phyloP scores from a whole-genome alignment of 2,329 filamentous ascomycete genomes.

The Madurella fahalii region DNA sequence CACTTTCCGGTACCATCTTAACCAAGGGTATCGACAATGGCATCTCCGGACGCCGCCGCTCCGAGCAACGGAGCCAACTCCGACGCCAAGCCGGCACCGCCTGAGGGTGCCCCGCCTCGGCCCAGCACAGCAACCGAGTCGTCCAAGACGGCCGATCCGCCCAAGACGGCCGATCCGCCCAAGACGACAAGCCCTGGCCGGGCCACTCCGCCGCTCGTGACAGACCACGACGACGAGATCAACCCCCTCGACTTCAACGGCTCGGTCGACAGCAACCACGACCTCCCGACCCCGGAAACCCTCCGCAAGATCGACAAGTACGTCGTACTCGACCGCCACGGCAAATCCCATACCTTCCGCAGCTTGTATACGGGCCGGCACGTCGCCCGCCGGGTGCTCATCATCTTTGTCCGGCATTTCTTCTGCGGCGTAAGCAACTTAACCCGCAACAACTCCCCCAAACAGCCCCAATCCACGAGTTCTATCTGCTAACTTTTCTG shows the following conservation, averaged over 20 bases:
- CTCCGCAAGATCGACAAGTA: constrained; percentile 51
- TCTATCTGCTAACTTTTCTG: not conserved
- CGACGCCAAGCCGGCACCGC: constrained; percentile 9
- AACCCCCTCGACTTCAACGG: constrained; percentile 50
- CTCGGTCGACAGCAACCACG: constrained; percentile 52
- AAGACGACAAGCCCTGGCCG: not conserved
- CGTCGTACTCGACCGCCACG: constrained; percentile 57
- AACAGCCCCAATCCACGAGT: too few species aligned
- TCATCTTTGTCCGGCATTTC: constrained; percentile 76
- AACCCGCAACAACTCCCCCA: too few species aligned
- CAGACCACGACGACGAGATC: constrained; percentile 13
- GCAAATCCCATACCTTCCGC: constrained; percentile 58
- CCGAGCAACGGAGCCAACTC: constrained; percentile 1
- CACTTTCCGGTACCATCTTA: not conserved
- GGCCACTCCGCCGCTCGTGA: not conserved
- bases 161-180: not conserved
- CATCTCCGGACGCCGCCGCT: constrained; percentile 1
- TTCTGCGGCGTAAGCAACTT: constrained; percentile 79
- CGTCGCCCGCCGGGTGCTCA: constrained; percentile 54
- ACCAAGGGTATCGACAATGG: not conserved
- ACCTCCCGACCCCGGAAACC: constrained; percentile 47
- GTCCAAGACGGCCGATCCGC: not conserved
- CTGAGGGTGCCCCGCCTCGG: not conserved
- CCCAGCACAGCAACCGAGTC: not conserved
- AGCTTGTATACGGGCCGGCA: constrained; percentile 57